Evolutionary conservation across 1,284 basidiomycete species (phyloP).

Genomic region (Trametes versicolor): DNA sequence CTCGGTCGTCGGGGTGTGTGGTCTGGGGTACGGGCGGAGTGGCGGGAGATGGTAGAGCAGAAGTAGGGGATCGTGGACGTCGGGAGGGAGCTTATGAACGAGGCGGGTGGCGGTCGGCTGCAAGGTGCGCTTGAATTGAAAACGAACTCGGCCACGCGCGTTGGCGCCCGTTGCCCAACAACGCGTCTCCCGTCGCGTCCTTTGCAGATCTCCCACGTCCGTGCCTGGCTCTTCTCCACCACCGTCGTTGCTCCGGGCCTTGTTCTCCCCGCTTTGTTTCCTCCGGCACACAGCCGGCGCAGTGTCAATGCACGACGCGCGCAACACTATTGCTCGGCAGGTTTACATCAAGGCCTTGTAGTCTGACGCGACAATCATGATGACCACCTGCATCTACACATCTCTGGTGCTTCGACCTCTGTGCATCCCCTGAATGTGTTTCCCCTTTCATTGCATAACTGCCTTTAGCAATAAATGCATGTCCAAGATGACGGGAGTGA

Average conservation of each 20-base stretch:
- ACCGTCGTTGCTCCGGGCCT: neutral
- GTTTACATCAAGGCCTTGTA: no score
- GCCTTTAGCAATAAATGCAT: no score
- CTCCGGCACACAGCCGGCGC: neutral
- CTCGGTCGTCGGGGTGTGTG: neutral
- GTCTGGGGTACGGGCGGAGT: neutral
- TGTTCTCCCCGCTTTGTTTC: neutral
- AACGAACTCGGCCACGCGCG: conserved; percentile 12
- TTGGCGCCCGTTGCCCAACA: conserved; percentile 27
- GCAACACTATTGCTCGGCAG: no score
- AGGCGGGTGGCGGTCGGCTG: conserved; percentile 1
- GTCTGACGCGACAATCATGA: no score
- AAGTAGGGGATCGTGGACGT: neutral
- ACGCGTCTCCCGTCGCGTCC: conserved; percentile 14
- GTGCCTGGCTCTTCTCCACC: conserved; percentile 1
- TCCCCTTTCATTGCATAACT: no score
- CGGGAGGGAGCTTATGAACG: neutral
- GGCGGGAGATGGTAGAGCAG: neutral
- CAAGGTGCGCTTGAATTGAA: conserved; percentile 1
- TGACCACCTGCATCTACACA: no score
- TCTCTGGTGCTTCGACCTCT: no score
- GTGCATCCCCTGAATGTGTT: no score
- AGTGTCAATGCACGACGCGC: no score
- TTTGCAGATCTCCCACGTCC: neutral
- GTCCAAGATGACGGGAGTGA: no score